These are phyloP conservation scores for Pichia terricola DNA, from an alignment of 1,139 yeast genomes.

Conservation along the genomic window DNA sequence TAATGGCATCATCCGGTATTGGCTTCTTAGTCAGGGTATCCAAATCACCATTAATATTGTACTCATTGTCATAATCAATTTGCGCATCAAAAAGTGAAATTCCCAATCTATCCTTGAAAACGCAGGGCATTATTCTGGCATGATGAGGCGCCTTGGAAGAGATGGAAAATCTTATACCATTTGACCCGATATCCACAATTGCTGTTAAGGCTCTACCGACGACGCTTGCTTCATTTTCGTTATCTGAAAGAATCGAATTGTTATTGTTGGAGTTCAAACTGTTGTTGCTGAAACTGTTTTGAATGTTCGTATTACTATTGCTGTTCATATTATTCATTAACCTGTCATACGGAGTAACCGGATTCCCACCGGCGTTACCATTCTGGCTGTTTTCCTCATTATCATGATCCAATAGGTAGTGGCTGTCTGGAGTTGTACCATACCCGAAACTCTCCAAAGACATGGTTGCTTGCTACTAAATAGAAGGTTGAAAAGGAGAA, in stretches of 20 bases:
- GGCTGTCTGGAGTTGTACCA: slow-evolving; percentile 16
- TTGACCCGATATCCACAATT: slow-evolving; percentile 63
- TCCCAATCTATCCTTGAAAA: slow-evolving; percentile 59
- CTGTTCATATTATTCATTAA: slow-evolving; percentile 14
- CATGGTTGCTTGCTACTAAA: slow-evolving; percentile 1
- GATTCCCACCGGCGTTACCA: neutral
- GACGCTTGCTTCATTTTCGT: slow-evolving; percentile 38
- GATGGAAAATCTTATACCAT: slow-evolving; percentile 58
- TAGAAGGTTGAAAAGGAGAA: no score
- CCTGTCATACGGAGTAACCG: no score
- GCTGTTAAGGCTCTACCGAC: slow-evolving; percentile 45
- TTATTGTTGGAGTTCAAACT: neutral
- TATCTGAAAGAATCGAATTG: slow-evolving; percentile 8
- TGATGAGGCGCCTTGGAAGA: slow-evolving; percentile 55
- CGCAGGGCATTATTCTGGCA: slow-evolving; percentile 62
- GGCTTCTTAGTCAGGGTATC: slow-evolving; percentile 30
- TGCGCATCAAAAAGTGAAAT: slow-evolving; percentile 56
- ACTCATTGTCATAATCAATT: slow-evolving; percentile 27
- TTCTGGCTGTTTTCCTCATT: slow-evolving; percentile 1
- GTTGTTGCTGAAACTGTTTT: neutral
- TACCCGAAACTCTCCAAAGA: slow-evolving; percentile 6
- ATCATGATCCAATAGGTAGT: slow-evolving; percentile 16
- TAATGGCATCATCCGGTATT: slow-evolving; percentile 44
- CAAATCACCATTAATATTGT: slow-evolving; percentile 9
- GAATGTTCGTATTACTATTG: slow-evolving; percentile 11